Percentiles rank a stretch among this genome's conserved stretches.
Evolutionary conservation across 805 yeast genomes (phyloP).

Genomic region (Yamadazyma sp.): DNA sequence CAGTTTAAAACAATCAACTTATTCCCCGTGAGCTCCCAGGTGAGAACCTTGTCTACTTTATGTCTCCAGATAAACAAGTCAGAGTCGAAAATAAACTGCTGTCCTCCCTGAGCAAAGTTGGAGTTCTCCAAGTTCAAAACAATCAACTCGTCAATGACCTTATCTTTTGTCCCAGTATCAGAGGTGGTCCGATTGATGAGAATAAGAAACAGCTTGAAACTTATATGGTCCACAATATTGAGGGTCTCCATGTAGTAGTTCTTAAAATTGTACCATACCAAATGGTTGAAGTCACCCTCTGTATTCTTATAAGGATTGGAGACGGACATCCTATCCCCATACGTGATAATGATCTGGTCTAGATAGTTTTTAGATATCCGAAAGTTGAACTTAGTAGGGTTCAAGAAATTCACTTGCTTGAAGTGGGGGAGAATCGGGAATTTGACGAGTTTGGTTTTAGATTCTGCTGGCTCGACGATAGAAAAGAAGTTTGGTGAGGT

Average conservation of each 20-base stretch:
- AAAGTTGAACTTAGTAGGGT: conserved; percentile 17
- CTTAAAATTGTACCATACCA: conserved; percentile 40
- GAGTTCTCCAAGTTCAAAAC: conserved; percentile 32
- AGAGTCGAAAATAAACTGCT: conserved; percentile 34
- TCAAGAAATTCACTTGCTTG: conserved; percentile 20
- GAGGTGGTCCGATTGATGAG: conserved; percentile 29
- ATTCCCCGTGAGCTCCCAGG: conserved; percentile 11
- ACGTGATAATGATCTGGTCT: conserved; percentile 30
- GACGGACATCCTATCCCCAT: conserved; percentile 26
- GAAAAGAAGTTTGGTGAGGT: conserved; percentile 28
- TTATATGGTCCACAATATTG: conserved; percentile 35
- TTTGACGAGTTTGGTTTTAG: conserved; percentile 19
- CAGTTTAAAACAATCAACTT: conserved; percentile 13
- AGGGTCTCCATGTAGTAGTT: conserved; percentile 32
- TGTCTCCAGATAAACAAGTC: conserved; percentile 40
- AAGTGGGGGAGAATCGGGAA: conserved; percentile 33
- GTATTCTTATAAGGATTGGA: conserved; percentile 29
- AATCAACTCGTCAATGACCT: conserved; percentile 34
- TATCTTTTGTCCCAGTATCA: conserved; percentile 17
- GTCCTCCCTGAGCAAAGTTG: conserved; percentile 35
- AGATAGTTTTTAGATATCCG: conserved; percentile 21
- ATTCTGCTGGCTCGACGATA: conserved; percentile 16
- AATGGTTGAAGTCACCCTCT: conserved; percentile 27
- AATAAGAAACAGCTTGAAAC: conserved; percentile 36
- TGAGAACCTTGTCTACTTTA: conserved; percentile 4